phyloP scores from a whole-genome alignment of 108 stramenopile species.

The Conticribra weissflogii region DNA sequence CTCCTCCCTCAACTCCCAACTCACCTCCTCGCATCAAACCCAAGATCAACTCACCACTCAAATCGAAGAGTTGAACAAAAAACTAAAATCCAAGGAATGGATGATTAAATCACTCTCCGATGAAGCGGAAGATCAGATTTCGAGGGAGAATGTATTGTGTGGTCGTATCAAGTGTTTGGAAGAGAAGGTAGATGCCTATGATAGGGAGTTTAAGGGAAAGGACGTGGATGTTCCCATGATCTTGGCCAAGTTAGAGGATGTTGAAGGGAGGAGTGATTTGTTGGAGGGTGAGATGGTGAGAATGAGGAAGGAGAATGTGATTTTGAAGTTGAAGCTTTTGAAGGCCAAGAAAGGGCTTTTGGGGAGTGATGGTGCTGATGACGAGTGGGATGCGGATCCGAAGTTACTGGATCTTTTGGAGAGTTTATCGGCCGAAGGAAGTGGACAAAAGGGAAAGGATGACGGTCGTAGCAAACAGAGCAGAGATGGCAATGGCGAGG shows the following conservation, averaged over 20 bases:
- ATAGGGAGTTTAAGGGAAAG: conserved; percentile 23
- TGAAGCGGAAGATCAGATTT: conserved; percentile 30
- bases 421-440: no score
- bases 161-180: conserved; percentile 18
- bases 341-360: not conserved
- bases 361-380: not conserved
- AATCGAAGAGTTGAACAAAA: conserved; percentile 24
- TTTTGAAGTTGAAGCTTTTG: not conserved
- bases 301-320: conserved; percentile 7
- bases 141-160: conserved; percentile 25
- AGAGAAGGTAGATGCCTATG: conserved; percentile 28
- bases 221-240: conserved; percentile 47
- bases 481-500: no score
- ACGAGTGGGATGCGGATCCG: not conserved
- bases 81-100: conserved; percentile 43
- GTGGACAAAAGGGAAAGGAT: no score
- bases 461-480: no score
- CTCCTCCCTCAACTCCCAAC: conserved; percentile 6
- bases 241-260: conserved; percentile 34
- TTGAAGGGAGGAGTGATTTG: conserved; percentile 7
- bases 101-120: conserved; percentile 32
- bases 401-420: no score
- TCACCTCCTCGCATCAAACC: not conserved
- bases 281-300: conserved; percentile 17
- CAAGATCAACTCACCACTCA: not conserved